A percentile compares a stretch with the other conserved stretches of the same genome.
These are phyloP conservation scores for Erysimum cheiranthoides DNA, from an alignment of 345 rosid genomes.

Conservation along the genomic window DNA sequence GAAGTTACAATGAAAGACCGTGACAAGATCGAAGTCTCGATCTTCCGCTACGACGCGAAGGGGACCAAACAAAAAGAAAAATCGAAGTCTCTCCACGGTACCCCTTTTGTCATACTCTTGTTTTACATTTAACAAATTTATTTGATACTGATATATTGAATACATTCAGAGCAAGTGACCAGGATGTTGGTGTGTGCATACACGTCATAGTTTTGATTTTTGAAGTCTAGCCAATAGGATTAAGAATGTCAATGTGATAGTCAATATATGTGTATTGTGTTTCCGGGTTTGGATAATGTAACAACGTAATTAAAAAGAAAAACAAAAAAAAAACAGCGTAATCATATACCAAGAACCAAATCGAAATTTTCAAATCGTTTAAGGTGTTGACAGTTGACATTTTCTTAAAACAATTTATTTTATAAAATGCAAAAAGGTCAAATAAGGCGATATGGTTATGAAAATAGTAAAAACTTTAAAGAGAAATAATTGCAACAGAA, in stretches of 20 bases:
- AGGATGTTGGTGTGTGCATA: background rate
- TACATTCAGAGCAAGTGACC: background rate
- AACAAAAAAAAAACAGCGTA: background rate
- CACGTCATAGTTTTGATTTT: constrained; percentile 1
- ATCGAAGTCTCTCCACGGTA: background rate
- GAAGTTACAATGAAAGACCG: background rate
- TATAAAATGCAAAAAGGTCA: background rate
- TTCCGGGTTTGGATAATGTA: too few species aligned
- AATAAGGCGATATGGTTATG: background rate
- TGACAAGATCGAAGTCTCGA: background rate
- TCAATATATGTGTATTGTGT: too few species aligned
- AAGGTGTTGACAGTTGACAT: background rate
- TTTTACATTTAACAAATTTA: background rate
- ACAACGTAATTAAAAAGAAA: too few species aligned
- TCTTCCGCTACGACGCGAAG: too few species aligned
- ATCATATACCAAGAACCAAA: background rate
- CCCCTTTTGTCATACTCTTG: background rate
- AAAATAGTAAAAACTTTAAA: background rate
- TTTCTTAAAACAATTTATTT: background rate
- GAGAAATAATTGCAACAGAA: background rate
- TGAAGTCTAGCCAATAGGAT: background rate
- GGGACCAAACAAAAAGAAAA: too few species aligned
- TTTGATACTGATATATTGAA: background rate
- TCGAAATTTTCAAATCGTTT: background rate
- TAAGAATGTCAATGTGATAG: background rate